Conservation (phyloP, 1,284 basidiomycete genomes). For the Austroboletus rostrupii region DNA sequence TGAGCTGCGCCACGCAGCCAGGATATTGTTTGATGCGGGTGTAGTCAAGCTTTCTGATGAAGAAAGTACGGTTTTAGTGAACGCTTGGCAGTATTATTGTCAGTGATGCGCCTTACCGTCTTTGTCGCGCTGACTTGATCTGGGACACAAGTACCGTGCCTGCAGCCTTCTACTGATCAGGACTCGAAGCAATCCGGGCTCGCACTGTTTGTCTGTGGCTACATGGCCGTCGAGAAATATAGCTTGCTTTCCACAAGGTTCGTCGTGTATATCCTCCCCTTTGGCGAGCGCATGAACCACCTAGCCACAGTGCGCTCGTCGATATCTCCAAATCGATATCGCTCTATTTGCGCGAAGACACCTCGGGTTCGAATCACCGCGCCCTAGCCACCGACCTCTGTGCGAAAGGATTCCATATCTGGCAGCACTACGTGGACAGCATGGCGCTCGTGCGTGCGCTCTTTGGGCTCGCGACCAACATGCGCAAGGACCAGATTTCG, state of each 20-base stretch:
- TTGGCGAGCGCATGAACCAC: background rate
- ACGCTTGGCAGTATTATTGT: constrained; percentile 70
- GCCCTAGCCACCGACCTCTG: constrained; percentile 86
- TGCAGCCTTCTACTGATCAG: constrained; percentile 53
- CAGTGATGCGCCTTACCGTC: constrained; percentile 23
- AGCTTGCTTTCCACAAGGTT: constrained; percentile 72
- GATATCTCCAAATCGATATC: constrained; percentile 83
- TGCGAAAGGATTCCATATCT: constrained; percentile 85
- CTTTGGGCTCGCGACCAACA: constrained; percentile 75
- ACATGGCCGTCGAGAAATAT: constrained; percentile 80
- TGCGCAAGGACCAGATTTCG: constrained; percentile 65
- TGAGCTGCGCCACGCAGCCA: constrained; percentile 73
- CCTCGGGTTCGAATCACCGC: constrained; percentile 57
- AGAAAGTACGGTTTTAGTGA: constrained; percentile 57
- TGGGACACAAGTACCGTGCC: constrained; percentile 53
- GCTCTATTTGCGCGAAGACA: constrained; percentile 71
- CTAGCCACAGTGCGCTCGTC: constrained; percentile 59
- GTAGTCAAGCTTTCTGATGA: constrained; percentile 64
- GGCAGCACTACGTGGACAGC: constrained; percentile 93
- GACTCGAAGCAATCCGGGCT: constrained; percentile 56
- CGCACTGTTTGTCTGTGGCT: constrained; percentile 78
- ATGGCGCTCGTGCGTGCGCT: constrained; percentile 85
- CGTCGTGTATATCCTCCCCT: background rate
- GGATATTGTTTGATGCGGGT: constrained; percentile 72
- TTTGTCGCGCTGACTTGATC: constrained; percentile 9